Percentiles rank a stretch among this genome's conserved stretches.
Evolutionary conservation across 805 yeast genomes (phyloP).

Genomic region (Ogataea pignaliae): DNA sequence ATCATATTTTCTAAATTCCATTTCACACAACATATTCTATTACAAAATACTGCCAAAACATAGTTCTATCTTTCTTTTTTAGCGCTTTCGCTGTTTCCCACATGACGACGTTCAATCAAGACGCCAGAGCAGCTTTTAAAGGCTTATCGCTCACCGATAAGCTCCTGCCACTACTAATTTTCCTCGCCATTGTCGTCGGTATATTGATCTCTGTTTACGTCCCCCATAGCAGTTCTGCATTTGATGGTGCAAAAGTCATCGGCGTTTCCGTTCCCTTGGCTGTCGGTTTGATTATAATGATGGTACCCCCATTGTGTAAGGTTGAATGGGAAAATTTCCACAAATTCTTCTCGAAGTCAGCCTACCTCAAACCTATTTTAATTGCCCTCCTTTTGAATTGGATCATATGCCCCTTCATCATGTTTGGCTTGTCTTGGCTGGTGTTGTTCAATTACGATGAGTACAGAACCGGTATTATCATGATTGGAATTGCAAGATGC

Average conservation of each 20-base stretch:
- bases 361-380: constrained; percentile 27
- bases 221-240: constrained; percentile 33
- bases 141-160: constrained; percentile 31
- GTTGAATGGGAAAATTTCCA: constrained; percentile 46
- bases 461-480: constrained; percentile 49
- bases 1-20: too few species aligned
- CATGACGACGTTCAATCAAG: too few species aligned
- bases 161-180: constrained; percentile 22
- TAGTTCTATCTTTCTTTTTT: too few species aligned
- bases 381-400: constrained; percentile 47
- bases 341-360: constrained; percentile 19
- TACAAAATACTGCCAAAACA: too few species aligned
- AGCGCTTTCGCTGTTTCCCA: too few species aligned
- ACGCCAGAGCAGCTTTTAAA: neutral
- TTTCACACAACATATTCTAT: too few species aligned
- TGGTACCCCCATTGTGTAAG: constrained; percentile 53
- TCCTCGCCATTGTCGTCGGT: constrained; percentile 36
- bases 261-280: constrained; percentile 43
- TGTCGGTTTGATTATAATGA: constrained; percentile 49
- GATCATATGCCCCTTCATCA: constrained; percentile 51
- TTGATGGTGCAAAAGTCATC: constrained; percentile 32
- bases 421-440: constrained; percentile 55
- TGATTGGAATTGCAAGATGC: constrained; percentile 58
- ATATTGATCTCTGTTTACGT: constrained; percentile 38
- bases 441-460: constrained; percentile 43